Evolutionary conservation across 257 asterid genomes (phyloP), one percentile per base, ranked within the genome.

Genomic region (Henckelia pumila): DNA sequence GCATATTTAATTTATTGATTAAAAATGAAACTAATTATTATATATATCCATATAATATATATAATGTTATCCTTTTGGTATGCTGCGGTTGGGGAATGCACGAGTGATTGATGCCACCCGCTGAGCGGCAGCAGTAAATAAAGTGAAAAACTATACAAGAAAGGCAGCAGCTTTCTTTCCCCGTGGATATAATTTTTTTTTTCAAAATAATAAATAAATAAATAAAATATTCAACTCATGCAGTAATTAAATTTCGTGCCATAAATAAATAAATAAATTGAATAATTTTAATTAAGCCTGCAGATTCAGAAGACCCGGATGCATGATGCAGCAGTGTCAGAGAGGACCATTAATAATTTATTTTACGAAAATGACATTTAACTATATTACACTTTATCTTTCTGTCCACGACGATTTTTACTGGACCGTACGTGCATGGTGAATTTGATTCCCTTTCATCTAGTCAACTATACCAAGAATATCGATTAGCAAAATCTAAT

Each of bases 261-360:
- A 37, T 10, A 37, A 9, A 9, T 10, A 75, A 68, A 28, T 53
- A 16, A 29, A 66, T 17, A 17, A 59, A n/a, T n/a, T n/a, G n/a
- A n/a, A n/a, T n/a, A n/a, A n/a, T n/a, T n/a, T n/a, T n/a, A n/a
- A n/a, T n/a, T n/a, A n/a, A n/a, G 50, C 44, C 66, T 68, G 73
- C 76, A 40, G 8, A 58, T 47, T 64, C 65, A 33, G 58, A 69
- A 49, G 29, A 28, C 33, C 50, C 52, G 52, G 52, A 44, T 55
- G 49, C 5, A 8, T 3, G 32, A 29, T 5, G 28, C 35, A 32
- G 57, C 64, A 29, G 73, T 63, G 53, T 71, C 63, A 61, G 50
- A 62, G 69, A 22, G 86, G 89, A 75, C 84, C 83, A 71, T 73
- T 25, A 44, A n/a, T n/a, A 28, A 66, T 61, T 60, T 72, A 40